Evolutionary conservation across 78 protist genomes (phyloP), one percentile per base, ranked within the genome.

Genomic region (Dictyostelium intermedium): DNA sequence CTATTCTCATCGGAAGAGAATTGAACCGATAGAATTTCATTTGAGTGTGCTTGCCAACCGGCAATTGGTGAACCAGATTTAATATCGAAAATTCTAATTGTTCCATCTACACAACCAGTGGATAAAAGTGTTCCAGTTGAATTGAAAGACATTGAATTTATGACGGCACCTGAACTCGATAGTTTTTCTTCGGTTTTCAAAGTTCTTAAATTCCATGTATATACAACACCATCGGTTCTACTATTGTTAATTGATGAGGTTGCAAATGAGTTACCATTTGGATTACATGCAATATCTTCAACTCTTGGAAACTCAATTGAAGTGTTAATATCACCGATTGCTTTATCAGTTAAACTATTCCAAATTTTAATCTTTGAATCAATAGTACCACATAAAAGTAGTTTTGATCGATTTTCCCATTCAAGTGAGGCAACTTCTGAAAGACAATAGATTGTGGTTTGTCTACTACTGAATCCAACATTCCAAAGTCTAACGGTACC

Each of bases 281-380:
- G 94, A 80, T 89, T 89, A 14, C 87, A 80, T 5, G 73, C 94
- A 9, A 89, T 47, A 70, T 89, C 94, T 14, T 89, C 94, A 47
- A 89, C 94, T 18, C 94, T n/a, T 41, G 94, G 94, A 41, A 43
- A 89, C 18, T 89, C 94, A 3, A 35, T 61, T 1, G 94, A 63
- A 25, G 87, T 89, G 18, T 89, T 89, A 2, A 89, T 89, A 70
- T 89, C 94, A n/a, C 94, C 94, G n/a, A 89, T 45, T 16, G 94
- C 94, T 16, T 89, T 89, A 37, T 89, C 94, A 0, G 94, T 89
- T 1, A 66, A 41, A 8, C 82, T 60, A 50, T 89, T 89, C 94
- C 94, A 89, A 35, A 89, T 34, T 20, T 89, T 89, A n/a, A 89
- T 89, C 39, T 89, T 89, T n/a, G 94, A 79, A 50, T 89, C 94